Base-by-base conservation (phyloP, 1,284 basidiomycete species). In the Moesziomyces globuligerus region DNA sequence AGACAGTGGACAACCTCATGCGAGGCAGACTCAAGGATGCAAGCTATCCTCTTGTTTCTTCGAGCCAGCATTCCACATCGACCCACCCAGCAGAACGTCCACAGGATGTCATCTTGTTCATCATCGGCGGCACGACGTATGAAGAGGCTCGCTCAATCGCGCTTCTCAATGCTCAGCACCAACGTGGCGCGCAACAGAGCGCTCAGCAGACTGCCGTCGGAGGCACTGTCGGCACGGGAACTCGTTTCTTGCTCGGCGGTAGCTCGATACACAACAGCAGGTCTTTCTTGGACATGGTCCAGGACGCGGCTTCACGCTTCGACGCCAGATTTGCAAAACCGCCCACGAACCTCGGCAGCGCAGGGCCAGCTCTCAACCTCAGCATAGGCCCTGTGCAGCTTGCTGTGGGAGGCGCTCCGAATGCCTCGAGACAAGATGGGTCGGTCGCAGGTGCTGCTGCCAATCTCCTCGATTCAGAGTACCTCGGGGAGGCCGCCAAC, bases 1-100 rank as follows among this genome's bases (percentile, higher is more conserved):
- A 97, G 79, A 98, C 95, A 6, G 84, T 98, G 20, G 96, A 99
- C 79, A 87, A 91, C 53, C 84, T 99, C 2, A 87, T 96, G 76
- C 93, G 89, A 76, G 95, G 94, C 13, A 86, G 91, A 44, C 83
- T 98, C 66, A 89, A 88, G 71, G 95, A 98, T 71, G 87, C 89
- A 3, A 92, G 89, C 65, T 94, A 98, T 83, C 94, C 96, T 0
- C 98, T 76, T 29, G 47, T 69, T 21, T 54, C 59, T 7, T 23
- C 55, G 4, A 43, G 36, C 15, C 58, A 58, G 18, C 20, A 24
- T 17, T 32, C 39, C 11, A 7, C 48, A 28, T 26, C 52, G 7
- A 13, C 32, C 0, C 43, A 48, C 32, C 15, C 43, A 20, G 38
- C 62, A 17, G 59, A 68, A 36, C 47, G 76, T 41, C 76, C 76